Percentiles rank a stretch among this genome's conserved stretches.
These are phyloP conservation scores for Fusarium sp. DNA, from an alignment of 2,329 filamentous ascomycete genomes.

Conservation along the genomic window DNA sequence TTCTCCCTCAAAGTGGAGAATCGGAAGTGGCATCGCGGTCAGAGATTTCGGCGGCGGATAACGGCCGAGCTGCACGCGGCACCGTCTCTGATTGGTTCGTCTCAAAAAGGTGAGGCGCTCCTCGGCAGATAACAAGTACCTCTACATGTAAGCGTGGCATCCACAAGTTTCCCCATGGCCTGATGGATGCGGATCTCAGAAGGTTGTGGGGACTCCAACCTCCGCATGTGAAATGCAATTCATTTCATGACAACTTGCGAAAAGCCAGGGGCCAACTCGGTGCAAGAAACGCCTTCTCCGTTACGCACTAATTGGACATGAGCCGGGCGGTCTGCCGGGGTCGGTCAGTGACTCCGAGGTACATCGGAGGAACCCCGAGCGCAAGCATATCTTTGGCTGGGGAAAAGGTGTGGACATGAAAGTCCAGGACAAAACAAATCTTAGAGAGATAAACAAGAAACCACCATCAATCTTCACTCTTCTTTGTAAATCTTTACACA, in stretches of 20 bases:
- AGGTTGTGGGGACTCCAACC: neutral
- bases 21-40: constrained; percentile 6
- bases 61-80: neutral
- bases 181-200: constrained; percentile 12
- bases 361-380: constrained; percentile 35
- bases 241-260: constrained; percentile 1
- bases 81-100: neutral
- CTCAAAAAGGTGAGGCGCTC: neutral
- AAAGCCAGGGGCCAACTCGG: neutral
- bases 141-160: neutral
- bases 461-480: constrained; percentile 1
- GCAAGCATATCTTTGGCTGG: constrained; percentile 4
- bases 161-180: constrained; percentile 12
- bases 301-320: constrained; percentile 3
- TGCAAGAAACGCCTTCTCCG: constrained; percentile 11
- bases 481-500: neutral
- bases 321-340: neutral
- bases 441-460: neutral
- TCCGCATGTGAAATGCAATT: neutral
- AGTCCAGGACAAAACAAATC: neutral
- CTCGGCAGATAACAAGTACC: constrained; percentile 29
- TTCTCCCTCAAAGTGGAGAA: neutral
- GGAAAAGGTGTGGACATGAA: neutral
- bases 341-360: constrained; percentile 39
- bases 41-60: neutral